Conservation (phyloP, 495 filamentous ascomycete genomes). For the Margaritispora aquatica region DNA sequence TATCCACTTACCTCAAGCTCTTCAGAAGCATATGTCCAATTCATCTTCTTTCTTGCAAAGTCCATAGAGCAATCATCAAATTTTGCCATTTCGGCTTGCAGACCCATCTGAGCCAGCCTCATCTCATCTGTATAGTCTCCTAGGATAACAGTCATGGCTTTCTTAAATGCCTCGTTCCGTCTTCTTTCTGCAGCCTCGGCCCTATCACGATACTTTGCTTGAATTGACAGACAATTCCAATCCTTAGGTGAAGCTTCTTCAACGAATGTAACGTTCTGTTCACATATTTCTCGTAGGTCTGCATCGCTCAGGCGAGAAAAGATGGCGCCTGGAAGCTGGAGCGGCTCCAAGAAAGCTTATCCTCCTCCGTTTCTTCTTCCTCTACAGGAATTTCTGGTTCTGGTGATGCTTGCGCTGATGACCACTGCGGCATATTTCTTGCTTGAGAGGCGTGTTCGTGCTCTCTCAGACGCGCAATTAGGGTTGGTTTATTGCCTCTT, state of each 20-base stretch:
- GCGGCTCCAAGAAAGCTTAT: not conserved
- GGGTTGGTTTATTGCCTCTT: not conserved
- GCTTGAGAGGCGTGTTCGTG: not conserved
- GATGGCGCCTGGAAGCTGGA: not conserved
- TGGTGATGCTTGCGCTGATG: not conserved
- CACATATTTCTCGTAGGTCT: not conserved
- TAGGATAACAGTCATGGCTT: not conserved
- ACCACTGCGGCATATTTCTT: not conserved
- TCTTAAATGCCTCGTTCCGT: not conserved
- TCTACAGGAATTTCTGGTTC: not conserved
- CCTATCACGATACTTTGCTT: not conserved
- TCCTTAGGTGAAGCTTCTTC: not conserved
- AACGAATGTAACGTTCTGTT: not conserved
- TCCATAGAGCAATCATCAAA: not conserved
- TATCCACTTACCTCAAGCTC: not conserved
- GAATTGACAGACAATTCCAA: not conserved
- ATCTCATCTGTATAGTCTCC: not conserved
- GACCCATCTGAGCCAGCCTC: not conserved
- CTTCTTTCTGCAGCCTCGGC: not conserved
- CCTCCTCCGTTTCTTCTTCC: not conserved
- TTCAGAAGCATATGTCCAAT: not conserved
- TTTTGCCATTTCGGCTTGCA: not conserved
- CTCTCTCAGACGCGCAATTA: not conserved
- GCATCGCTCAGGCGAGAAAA: not conserved
- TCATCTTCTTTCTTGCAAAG: not conserved